These are phyloP conservation scores for Aureobasidium namibiae DNA, from an alignment of 2,329 filamentous ascomycete genomes.

Conservation along the genomic window DNA sequence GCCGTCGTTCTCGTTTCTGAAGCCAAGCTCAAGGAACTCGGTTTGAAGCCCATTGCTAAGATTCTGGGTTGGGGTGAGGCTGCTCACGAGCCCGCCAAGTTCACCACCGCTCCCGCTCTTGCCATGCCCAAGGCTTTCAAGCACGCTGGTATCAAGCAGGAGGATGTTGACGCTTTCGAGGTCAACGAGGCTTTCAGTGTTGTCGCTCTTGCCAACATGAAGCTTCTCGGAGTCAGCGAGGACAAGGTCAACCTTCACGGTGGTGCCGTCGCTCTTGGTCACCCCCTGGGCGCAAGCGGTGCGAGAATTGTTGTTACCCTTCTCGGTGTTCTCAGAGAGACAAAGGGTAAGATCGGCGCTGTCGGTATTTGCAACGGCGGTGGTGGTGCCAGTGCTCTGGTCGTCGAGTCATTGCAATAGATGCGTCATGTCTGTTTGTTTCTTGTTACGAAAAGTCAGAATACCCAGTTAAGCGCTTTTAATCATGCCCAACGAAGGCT, in stretches of 20 bases:
- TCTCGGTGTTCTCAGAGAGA: conserved; percentile 78
- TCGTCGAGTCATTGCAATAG: conserved; percentile 57
- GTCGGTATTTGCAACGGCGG: conserved; percentile 98
- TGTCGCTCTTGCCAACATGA: conserved; percentile 91
- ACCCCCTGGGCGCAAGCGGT: conserved; percentile 88
- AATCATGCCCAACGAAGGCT: conserved; percentile 7
- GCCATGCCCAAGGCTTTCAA: conserved; percentile 96
- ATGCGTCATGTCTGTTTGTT: conserved; percentile 9
- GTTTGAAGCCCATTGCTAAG: conserved; percentile 86
- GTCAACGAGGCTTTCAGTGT: conserved; percentile 99
- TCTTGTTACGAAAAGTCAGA: conserved; percentile 13
- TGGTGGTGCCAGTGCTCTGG: conserved; percentile 86
- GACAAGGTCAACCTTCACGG: conserved; percentile 94
- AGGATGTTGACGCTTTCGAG: conserved; percentile 85
- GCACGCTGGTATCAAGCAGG: conserved; percentile 74
- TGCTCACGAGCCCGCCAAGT: conserved; percentile 82
- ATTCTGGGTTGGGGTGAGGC: conserved; percentile 97
- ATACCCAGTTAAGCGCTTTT: conserved; percentile 11
- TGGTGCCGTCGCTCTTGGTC: conserved; percentile 89
- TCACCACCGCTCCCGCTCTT: conserved; percentile 87
- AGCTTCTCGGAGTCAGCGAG: conserved; percentile 69
- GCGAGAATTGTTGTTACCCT: conserved; percentile 89
- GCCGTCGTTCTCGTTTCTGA: conserved; percentile 91
- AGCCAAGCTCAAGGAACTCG: conserved; percentile 84
- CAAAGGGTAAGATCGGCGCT: conserved; percentile 86